Evolutionary conservation across 352 stramenopile genomes (phyloP).

Genomic region (Pythium plurisporium): DNA sequence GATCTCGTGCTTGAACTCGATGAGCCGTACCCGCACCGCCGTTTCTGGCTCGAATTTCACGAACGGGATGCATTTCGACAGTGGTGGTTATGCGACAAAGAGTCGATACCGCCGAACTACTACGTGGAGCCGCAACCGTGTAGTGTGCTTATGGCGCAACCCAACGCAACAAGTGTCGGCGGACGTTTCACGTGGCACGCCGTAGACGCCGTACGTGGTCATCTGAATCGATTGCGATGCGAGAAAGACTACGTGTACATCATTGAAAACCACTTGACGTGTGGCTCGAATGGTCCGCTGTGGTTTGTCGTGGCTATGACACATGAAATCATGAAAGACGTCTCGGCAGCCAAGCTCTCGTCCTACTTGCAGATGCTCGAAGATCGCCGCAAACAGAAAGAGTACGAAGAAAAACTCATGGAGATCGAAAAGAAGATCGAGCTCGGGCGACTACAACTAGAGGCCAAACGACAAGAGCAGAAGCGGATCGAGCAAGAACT

Average conservation of each 20-base stretch:
- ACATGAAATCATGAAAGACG: conserved; percentile 51
- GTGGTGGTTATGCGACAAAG: conserved; percentile 22
- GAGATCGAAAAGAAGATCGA: conserved; percentile 71
- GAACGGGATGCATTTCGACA: conserved; percentile 48
- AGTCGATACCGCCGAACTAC: conserved; percentile 32
- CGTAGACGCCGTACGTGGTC: conserved; percentile 23
- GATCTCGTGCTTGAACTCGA: conserved; percentile 37
- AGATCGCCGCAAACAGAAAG: conserved; percentile 34
- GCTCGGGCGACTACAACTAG: conserved; percentile 41
- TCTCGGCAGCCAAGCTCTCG: conserved; percentile 36
- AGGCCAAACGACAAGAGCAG: conserved; percentile 62
- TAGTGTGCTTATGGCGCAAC: conserved; percentile 43
- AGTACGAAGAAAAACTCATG: conserved; percentile 50
- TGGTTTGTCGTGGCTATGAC: conserved; percentile 50
- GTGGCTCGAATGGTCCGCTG: conserved; percentile 33
- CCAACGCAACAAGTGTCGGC: conserved; percentile 50
- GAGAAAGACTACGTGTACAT: conserved; percentile 60
- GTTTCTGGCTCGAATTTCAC: conserved; percentile 41
- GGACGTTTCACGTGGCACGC: conserved; percentile 70
- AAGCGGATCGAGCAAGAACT: conserved; percentile 53
- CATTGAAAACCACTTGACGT: conserved; percentile 37
- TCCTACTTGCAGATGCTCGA: conserved; percentile 41
- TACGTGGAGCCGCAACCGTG: conserved; percentile 46
- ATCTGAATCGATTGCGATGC: conserved; percentile 37
- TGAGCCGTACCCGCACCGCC: conserved; percentile 41